phyloP scores from a whole-genome alignment of 257 asterid genomes.

The Vinca minor region DNA sequence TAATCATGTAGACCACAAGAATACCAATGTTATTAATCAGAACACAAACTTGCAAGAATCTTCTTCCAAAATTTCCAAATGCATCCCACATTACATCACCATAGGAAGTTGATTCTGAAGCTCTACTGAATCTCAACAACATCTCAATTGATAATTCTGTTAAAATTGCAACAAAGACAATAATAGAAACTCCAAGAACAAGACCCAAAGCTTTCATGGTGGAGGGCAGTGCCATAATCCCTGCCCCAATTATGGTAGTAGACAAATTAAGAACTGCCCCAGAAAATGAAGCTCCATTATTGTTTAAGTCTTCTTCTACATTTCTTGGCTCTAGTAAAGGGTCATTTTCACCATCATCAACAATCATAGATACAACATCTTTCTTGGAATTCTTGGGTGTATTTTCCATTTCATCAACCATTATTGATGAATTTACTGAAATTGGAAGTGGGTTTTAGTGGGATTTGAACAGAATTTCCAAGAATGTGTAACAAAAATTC shows the following conservation, averaged over 20 bases:
- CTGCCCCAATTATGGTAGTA: slow-evolving; percentile 59
- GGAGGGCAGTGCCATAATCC: slow-evolving; percentile 67
- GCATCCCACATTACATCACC: slow-evolving; percentile 46
- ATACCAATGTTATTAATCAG: slow-evolving; percentile 46
- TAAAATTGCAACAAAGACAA: slow-evolving; percentile 38
- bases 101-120: slow-evolving; percentile 37
- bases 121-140: slow-evolving; percentile 37
- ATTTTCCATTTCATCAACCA: neutral
- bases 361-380: slow-evolving; percentile 19
- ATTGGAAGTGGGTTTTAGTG: neutral
- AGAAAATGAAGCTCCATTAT: slow-evolving; percentile 48
- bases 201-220: slow-evolving; percentile 64
- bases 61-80: slow-evolving; percentile 40
- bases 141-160: slow-evolving; percentile 35
- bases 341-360: slow-evolving; percentile 22
- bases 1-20: slow-evolving; percentile 53
- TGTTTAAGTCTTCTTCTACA: slow-evolving; percentile 11
- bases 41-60: slow-evolving; percentile 33
- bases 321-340: slow-evolving; percentile 23
- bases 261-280: slow-evolving; percentile 57
- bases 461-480: neutral
- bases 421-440: neutral
- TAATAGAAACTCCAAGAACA: slow-evolving; percentile 33
- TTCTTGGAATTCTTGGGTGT: slow-evolving; percentile 12
- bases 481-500: neutral